These are phyloP conservation scores for Tulasnella sp. DNA, from an alignment of 768 basidiomycete genomes.

Conservation along the genomic window DNA sequence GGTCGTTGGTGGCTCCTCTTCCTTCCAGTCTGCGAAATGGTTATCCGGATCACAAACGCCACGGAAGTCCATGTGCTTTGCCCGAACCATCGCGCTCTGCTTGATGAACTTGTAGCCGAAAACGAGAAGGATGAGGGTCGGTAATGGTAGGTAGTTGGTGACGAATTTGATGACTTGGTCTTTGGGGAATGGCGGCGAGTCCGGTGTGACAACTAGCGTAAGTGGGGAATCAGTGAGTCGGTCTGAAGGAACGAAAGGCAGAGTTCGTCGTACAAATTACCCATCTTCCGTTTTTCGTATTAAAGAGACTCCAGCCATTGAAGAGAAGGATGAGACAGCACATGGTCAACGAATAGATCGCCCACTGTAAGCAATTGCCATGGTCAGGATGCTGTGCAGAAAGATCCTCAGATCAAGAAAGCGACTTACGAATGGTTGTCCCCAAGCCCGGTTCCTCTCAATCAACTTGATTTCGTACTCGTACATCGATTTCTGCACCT, in stretches of 20 bases:
- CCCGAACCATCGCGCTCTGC: constrained; percentile 29
- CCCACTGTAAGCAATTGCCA: constrained; percentile 28
- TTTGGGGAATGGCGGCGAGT: constrained; percentile 19
- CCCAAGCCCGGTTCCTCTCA: constrained; percentile 9
- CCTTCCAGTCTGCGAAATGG: constrained; percentile 24
- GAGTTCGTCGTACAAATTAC: constrained; percentile 30
- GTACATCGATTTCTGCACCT: constrained; percentile 10
- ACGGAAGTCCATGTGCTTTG: constrained; percentile 34
- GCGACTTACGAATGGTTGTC: constrained; percentile 31
- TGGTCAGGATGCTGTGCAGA: neutral
- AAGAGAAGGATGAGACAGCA: constrained; percentile 37
- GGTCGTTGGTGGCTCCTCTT: constrained; percentile 4
- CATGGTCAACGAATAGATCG: constrained; percentile 35
- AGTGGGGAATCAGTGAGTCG: neutral
- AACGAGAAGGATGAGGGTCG: constrained; percentile 37
- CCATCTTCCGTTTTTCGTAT: constrained; percentile 1
- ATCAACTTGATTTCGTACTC: neutral
- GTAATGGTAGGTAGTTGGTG: constrained; percentile 33
- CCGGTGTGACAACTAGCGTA: neutral
- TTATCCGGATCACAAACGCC: constrained; percentile 26
- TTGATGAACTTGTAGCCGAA: constrained; percentile 40
- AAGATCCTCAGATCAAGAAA: neutral
- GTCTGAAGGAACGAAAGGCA: neutral
- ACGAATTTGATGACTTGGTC: constrained; percentile 34
- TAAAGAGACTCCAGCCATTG: constrained; percentile 37